These are phyloP conservation scores for Sporodiniella umbellata DNA, from an alignment of 371 early-diverging fungal genomes.

Conservation along the genomic window DNA sequence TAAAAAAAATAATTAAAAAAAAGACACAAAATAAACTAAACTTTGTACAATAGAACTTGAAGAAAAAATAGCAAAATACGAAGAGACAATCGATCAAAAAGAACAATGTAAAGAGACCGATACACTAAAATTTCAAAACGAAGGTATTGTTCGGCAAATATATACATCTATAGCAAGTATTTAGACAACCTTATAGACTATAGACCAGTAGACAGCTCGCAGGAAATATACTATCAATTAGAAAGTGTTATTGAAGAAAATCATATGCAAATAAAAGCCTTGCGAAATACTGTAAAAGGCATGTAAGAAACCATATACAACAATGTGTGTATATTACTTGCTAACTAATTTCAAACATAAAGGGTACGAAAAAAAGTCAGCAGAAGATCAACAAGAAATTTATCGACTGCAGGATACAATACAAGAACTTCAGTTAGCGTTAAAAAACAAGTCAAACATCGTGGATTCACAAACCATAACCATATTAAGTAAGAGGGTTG, in stretches of 20 bases:
- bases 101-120: not conserved
- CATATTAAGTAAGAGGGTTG: not conserved
- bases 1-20: not conserved
- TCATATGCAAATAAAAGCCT: not conserved
- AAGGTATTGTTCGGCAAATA: not conserved
- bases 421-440: not conserved
- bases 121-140: not conserved
- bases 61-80: not conserved
- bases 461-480: not conserved
- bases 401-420: not conserved
- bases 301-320: not conserved
- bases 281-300: not conserved
- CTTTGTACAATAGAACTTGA: conserved; percentile 1
- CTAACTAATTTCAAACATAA: too few species aligned
- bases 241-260: not conserved
- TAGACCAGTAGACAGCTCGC: not conserved
- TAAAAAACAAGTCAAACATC: not conserved
- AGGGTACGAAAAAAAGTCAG: not conserved
- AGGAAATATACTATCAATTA: not conserved
- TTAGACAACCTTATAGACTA: too few species aligned
- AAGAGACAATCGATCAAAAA: not conserved
- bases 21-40: not conserved
- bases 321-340: not conserved
- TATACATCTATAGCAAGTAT: too few species aligned
- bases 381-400: not conserved